Evolutionary conservation across 495 filamentous ascomycete species (phyloP).

Genomic region (Hyaloscypha bicolor): DNA sequence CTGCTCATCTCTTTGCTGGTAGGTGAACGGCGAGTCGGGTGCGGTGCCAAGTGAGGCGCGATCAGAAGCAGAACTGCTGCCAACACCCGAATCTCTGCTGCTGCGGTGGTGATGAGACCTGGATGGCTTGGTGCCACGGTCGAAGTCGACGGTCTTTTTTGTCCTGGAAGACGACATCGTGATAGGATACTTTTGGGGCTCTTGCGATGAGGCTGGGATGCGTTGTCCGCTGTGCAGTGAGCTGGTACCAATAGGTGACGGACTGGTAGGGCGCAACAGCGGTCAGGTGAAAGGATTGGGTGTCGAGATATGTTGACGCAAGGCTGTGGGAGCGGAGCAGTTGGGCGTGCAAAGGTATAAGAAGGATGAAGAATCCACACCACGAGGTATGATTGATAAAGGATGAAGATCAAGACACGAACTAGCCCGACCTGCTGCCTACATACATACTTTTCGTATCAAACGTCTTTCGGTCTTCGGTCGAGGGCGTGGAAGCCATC

Average conservation of each 20-base stretch:
- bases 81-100: conserved; percentile 30
- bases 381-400: conserved; percentile 16
- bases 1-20: conserved; percentile 18
- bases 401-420: conserved; percentile 3
- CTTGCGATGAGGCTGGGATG: conserved; percentile 1
- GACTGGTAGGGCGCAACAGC: conserved; percentile 13
- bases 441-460: conserved; percentile 4
- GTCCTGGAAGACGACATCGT: conserved; percentile 30
- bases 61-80: conserved; percentile 22
- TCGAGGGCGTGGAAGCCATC: conserved; percentile 1
- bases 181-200: conserved; percentile 10
- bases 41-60: conserved; percentile 26
- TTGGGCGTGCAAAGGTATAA: conserved; percentile 5
- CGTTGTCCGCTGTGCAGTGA: conserved; percentile 12
- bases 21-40: conserved; percentile 17
- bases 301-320: conserved; percentile 6
- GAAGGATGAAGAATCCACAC: conserved; percentile 13
- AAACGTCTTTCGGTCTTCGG: neutral
- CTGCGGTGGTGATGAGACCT: conserved; percentile 41
- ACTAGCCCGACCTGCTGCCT: conserved; percentile 24
- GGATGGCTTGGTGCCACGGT: conserved; percentile 48
- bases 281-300: conserved; percentile 17
- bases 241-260: conserved; percentile 18
- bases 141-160: conserved; percentile 28
- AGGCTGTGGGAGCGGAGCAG: conserved; percentile 16